phyloP scores from a whole-genome alignment of 768 basidiomycete species.

The Amanita rubescens region DNA sequence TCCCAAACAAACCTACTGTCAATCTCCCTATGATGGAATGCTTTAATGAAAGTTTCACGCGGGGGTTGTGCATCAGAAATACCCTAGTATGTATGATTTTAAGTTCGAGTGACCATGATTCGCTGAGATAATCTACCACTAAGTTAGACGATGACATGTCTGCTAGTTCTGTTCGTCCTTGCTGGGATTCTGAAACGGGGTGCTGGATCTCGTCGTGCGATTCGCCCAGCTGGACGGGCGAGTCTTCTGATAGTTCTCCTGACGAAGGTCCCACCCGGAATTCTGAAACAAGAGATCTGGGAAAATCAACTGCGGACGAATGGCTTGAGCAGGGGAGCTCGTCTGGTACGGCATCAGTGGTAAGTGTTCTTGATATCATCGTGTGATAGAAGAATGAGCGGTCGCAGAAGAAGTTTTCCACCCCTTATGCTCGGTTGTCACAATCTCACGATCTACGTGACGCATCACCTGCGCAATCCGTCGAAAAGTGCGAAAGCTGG shows the following conservation, averaged over 20 bases:
- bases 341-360: background rate
- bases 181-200: background rate
- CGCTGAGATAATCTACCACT: background rate
- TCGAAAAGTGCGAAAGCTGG: constrained; percentile 1
- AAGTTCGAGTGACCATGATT: background rate
- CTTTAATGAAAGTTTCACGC: background rate
- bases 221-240: background rate
- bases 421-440: background rate
- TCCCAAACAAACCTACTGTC: background rate
- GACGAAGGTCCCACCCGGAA: background rate
- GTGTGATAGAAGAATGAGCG: background rate
- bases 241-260: background rate
- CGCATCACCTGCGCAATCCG: background rate
- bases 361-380: background rate
- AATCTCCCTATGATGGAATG: background rate
- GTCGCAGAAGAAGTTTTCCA: background rate
- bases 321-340: background rate
- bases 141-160: background rate
- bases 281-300: background rate
- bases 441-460: background rate
- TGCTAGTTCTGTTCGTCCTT: background rate
- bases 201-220: background rate
- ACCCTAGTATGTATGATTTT: background rate
- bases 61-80: background rate
- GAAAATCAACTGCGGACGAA: background rate